These are phyloP conservation scores for Viola pubescens DNA, from an alignment of 441 rosid species.

Conservation along the genomic window DNA sequence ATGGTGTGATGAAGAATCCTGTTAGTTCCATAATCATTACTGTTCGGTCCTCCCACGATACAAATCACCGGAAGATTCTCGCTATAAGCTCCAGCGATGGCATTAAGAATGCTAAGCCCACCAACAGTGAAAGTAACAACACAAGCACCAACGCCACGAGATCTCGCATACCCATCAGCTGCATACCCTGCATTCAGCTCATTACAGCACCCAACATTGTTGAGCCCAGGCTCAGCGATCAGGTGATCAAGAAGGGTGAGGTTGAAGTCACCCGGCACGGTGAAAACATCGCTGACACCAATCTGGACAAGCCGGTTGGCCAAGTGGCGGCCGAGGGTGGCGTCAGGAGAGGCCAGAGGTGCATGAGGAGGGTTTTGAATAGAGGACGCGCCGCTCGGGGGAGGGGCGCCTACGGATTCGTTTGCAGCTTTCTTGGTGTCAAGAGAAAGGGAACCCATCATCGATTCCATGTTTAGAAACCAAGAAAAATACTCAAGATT, in stretches of 20 bases:
- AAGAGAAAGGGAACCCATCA: neutral
- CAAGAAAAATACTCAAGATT: too few relatives aligned
- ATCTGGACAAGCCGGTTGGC: conserved; percentile 58
- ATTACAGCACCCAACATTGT: conserved; percentile 59
- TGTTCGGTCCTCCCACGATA: conserved; percentile 12
- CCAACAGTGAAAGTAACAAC: neutral
- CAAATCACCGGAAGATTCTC: conserved; percentile 50
- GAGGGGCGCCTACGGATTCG: neutral
- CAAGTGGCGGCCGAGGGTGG: conserved; percentile 47
- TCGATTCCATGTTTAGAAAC: neutral
- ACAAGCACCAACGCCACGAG: conserved; percentile 8
- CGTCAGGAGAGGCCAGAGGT: neutral
- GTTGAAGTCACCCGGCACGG: conserved; percentile 68
- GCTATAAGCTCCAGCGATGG: conserved; percentile 50
- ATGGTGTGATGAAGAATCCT: conserved; percentile 23
- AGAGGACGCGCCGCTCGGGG: neutral
- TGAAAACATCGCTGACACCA: conserved; percentile 49
- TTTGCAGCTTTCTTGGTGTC: neutral
- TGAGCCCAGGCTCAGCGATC: conserved; percentile 52
- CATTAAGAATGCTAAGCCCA: conserved; percentile 45
- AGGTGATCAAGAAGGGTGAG: conserved; percentile 62
- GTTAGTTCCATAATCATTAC: neutral
- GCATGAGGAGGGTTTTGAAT: neutral
- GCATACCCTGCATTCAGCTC: conserved; percentile 61
- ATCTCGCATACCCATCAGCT: conserved; percentile 48